Base-by-base conservation (phyloP, 2,329 filamentous ascomycete genomes). In the Diplodia corticola region DNA sequence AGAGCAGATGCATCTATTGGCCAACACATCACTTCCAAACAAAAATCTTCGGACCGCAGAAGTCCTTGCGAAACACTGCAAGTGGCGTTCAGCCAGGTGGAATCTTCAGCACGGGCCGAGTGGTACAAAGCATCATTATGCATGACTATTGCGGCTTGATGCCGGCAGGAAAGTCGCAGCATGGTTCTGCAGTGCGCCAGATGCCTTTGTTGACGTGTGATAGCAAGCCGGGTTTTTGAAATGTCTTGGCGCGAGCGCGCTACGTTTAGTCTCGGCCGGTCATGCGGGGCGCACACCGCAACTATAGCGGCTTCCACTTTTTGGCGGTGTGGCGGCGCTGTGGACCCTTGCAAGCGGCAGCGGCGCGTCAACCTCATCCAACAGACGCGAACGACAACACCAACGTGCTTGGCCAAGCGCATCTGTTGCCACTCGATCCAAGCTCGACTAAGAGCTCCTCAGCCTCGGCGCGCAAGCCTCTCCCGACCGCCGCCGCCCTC, bases 341-440 rank as follows among this genome's bases (percentile, higher is more conserved):
- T 61, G 57, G 57, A 61, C 57, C 57, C 57, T 61, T 49, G 57
- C 44, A 61, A 61, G 57, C 57, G 57, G 40, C 37, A 49, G 28
- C 20, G 55, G 57, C 57, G 57, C 57, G 57, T 61, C 57, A 46
- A 61, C 57, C 57, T 49, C 57, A 35, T 60, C 40, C 40, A 60
- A 49, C 55, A 15, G 55, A 48, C 57, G 57, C 57, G 44, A 60
- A 60, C 55, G 37, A 61, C 57, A 59, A 61, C 57, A 61, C 40
- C 57, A 59, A 20, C 54, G 54, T 30, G 54, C 54, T 24, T 59
- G 22, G 37, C n/a, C 37, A 22, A 59, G 46, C 33, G 54, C 54
- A 59, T 37, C 35, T 26, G 28, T 17, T 40, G 35, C 24, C 37
- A 30, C 37, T 24, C 54, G 37, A 40, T 15, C 33, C 24, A 49